Evolutionary conservation across 768 basidiomycete species (phyloP), one percentile per base, ranked within the genome.

Genomic region (Pulveroboletus ravenelii): DNA sequence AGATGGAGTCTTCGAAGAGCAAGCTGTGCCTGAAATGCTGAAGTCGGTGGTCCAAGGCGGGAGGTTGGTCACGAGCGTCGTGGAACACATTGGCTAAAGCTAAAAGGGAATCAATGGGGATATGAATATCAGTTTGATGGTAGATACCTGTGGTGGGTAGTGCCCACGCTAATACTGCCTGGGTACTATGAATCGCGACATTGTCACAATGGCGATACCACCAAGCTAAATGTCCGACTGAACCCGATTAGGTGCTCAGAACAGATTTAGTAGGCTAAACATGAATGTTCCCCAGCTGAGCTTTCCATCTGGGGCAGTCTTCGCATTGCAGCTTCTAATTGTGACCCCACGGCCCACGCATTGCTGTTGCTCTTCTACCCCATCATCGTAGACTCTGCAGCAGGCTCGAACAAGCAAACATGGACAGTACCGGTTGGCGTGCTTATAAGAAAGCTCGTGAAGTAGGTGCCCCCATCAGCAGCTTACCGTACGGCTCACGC

Each of bases 21-120:
- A 84, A 55, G 78, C 95, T 1, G 74, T 99, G 17, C 95, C 96
- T 0, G 96, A 99, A 72, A 98, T 96, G 90, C 76, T 99, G 69
- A 91, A 82, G 77, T 90, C 89, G 17, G 78, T 82, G 32, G 74
- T 99, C 25, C 72, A 81, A 63, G 72, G 78, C 54, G 94, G 95
- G 10, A 95, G 88, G 69, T 71, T 98, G 51, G 79, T 93, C 34
- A 97, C 95, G 15, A 84, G 74, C 12, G 81, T 96, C 25, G 88
- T 98, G 9, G 93, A 98, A 68, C 95, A 98, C 59, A 70, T 71
- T 58, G 85, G 85, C 39, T 87, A 25, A 68, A 20, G 25, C 20
- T 23, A 23, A 23, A 23, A 2, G 20, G 17, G 12, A 10, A 7
- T 2, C 35, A 18, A 14, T 13, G 12, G 10, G 31, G 37, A 10